A percentile compares a stretch with the other conserved stretches of the same genome.
Conservation (phyloP, 2,329 filamentous ascomycete species). For the Clonostachys chloroleuca region DNA sequence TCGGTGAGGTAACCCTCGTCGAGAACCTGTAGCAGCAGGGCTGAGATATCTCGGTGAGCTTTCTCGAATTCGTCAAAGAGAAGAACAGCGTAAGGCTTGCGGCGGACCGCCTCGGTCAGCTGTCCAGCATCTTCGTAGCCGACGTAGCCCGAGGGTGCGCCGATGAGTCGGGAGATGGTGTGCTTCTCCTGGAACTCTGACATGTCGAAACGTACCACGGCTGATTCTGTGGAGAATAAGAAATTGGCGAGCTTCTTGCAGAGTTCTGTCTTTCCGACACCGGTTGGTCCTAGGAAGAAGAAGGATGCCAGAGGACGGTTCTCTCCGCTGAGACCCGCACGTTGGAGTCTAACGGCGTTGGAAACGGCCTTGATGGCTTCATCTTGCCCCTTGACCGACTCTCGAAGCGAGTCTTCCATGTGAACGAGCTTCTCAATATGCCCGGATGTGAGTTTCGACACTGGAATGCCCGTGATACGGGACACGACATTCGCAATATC, state of each 20-base stretch:
- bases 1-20: constrained; percentile 97
- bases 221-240: constrained; percentile 86
- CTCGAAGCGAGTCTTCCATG: constrained; percentile 86
- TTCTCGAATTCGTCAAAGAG: constrained; percentile 98
- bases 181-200: constrained; percentile 97
- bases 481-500: constrained; percentile 93
- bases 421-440: constrained; percentile 92
- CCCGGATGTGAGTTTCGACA: constrained; percentile 86
- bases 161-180: constrained; percentile 88
- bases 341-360: constrained; percentile 89
- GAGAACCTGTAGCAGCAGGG: constrained; percentile 86
- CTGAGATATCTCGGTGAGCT: constrained; percentile 90
- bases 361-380: constrained; percentile 88
- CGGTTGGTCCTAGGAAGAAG: constrained; percentile 96
- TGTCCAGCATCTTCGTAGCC: constrained; percentile 97
- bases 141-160: constrained; percentile 89
- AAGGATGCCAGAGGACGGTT: constrained; percentile 90
- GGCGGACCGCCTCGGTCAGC: constrained; percentile 87
- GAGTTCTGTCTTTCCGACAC: constrained; percentile 94
- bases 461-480: constrained; percentile 85
- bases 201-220: constrained; percentile 96
- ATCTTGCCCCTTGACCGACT: constrained; percentile 87
- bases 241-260: constrained; percentile 95
- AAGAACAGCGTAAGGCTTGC: constrained; percentile 92
- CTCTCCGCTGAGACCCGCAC: constrained; percentile 86